Evolutionary conservation across 805 yeast genomes (phyloP).

Genomic region (Monosporozyma aerobia): DNA sequence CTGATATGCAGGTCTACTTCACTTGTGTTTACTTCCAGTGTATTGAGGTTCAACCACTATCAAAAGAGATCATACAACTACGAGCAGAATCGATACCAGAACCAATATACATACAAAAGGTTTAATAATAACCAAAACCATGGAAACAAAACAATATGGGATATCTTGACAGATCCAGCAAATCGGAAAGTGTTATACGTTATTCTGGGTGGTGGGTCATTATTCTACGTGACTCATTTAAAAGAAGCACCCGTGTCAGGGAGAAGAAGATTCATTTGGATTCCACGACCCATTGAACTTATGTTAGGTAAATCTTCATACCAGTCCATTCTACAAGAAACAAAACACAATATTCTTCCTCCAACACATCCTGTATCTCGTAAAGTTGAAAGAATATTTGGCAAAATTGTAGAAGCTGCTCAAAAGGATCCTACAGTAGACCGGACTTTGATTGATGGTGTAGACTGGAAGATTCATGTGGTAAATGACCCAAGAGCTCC

Average conservation of each 20-base stretch:
- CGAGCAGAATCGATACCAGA: not conserved
- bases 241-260: slow-evolving; percentile 78
- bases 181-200: slow-evolving; percentile 28
- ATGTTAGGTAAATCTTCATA: slow-evolving; percentile 59
- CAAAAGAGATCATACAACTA: not conserved
- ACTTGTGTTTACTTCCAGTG: not conserved
- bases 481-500: slow-evolving; percentile 62
- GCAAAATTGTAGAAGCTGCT: slow-evolving; percentile 52
- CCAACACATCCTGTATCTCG: slow-evolving; percentile 48
- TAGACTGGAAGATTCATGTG: slow-evolving; percentile 71
- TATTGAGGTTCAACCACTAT: not conserved
- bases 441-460: slow-evolving; percentile 23
- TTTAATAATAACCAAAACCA: not conserved
- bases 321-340: slow-evolving; percentile 48
- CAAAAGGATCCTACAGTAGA: slow-evolving; percentile 33
- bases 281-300: slow-evolving; percentile 55
- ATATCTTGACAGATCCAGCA: slow-evolving; percentile 19
- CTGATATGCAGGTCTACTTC: not conserved
- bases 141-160: not conserved
- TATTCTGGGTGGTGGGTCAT: slow-evolving; percentile 28
- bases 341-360: slow-evolving; percentile 47
- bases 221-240: slow-evolving; percentile 43
- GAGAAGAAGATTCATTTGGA: slow-evolving; percentile 61
- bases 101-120: not conserved
- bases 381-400: slow-evolving; percentile 54